A percentile compares a stretch with the other conserved stretches of the same genome.
Conservation (phyloP, 2,329 filamentous ascomycete species). For the Pestalotiopsis sp. region DNA sequence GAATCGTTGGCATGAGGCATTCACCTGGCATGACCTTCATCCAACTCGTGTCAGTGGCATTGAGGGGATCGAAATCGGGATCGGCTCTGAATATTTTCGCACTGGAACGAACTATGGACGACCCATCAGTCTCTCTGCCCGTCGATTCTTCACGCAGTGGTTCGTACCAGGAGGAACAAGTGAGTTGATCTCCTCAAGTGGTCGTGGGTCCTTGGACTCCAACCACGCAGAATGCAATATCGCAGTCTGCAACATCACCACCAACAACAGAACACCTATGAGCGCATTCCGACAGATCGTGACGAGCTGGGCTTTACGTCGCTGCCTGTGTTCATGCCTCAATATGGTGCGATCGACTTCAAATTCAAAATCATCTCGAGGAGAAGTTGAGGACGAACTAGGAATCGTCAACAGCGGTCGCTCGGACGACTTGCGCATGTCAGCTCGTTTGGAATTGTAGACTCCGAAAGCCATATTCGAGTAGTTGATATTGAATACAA, state of each 20-base stretch:
- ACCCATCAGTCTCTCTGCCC: background rate
- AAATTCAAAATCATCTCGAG: background rate
- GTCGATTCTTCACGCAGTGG: accelerated
- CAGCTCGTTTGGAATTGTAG: background rate
- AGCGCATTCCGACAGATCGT: background rate
- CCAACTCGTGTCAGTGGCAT: background rate
- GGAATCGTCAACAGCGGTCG: background rate
- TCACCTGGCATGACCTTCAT: background rate
- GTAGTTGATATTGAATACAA: background rate
- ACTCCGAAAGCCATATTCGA: background rate
- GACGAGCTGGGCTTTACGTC: background rate
- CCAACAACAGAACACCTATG: background rate
- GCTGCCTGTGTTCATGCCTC: background rate
- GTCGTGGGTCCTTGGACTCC: background rate
- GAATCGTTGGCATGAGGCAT: background rate
- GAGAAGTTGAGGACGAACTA: background rate
- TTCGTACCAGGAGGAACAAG: background rate
- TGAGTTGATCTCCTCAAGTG: background rate
- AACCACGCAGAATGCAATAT: background rate
- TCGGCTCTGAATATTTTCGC: background rate
- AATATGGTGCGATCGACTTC: background rate
- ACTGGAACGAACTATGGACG: background rate
- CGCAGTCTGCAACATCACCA: background rate
- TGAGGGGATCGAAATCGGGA: background rate
- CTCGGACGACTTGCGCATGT: background rate